Base-by-base conservation (phyloP, 2,329 filamentous ascomycete genomes). In the Monosporascus sp. region DNA sequence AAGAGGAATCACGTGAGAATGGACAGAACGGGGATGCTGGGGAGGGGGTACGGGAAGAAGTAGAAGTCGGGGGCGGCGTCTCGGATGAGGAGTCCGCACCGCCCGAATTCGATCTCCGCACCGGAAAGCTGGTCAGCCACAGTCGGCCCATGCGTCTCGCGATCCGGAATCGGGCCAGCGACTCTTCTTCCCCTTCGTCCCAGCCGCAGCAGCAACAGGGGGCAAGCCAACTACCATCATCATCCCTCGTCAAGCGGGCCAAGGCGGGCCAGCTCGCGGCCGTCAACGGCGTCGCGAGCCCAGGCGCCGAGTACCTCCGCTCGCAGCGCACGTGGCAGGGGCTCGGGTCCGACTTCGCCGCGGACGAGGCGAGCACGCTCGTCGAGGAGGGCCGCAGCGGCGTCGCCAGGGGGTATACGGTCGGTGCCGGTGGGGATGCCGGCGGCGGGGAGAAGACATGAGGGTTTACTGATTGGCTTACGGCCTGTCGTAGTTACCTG, bases 31-130 rank as follows among this genome's bases (percentile, higher is more conserved):
- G 38, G 6, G 18, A 39, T 18, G 15, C 38, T 18, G 45, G 58
- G 14, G 60, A 53, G 2, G 54, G 51, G 4, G 60, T 61, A n/a
- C 41, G 11, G 9, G 47, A 37, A n/a, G 60, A 50, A 22, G 55
- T 52, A 38, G 34, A 51, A 18, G 70, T 74, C 9, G 72, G 68
- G 14, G 73, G 72, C 1, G 75, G 75, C 0, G 74, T 81, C 5
- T 76, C 75, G n/a, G 81, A 83, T 20, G 82, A 86, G 45, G 86
- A 90, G 63, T 91, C 88, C 1, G 85, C 88, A 59, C 84, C 91
- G 0, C 94, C 94, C 1, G 90, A 96, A 62, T 99, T 96, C 62
- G 93, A 99, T 69, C 79, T 97, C 9, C 81, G 93, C 14, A 97
- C 92, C 2, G 93, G 93, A 37, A 85, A 83, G 56, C 89, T 97